Evolutionary conservation across 257 asterid species (phyloP).

Genomic region (Primulina eburnea): DNA sequence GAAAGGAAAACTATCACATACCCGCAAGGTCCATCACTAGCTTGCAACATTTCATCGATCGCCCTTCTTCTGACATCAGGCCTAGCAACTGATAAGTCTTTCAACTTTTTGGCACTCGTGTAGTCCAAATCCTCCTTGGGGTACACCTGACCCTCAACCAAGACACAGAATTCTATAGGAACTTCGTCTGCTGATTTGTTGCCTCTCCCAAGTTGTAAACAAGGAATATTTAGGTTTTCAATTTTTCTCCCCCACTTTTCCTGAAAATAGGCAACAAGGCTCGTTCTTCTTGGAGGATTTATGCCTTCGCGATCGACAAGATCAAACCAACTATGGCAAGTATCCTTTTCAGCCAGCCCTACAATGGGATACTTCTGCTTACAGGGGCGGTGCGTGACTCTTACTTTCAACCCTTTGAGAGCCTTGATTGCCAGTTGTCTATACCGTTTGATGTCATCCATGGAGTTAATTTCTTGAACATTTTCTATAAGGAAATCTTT

Average conservation of each 20-base stretch:
- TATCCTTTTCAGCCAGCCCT: slow-evolving; percentile 2
- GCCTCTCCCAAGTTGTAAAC: slow-evolving; percentile 51
- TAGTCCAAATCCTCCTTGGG: slow-evolving; percentile 52
- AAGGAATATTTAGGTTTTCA: slow-evolving; percentile 43
- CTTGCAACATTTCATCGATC: slow-evolving; percentile 50
- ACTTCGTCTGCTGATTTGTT: slow-evolving; percentile 33
- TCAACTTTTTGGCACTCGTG: slow-evolving; percentile 26
- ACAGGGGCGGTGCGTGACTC: slow-evolving; percentile 34
- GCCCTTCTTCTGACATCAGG: slow-evolving; percentile 42
- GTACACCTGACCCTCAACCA: slow-evolving; percentile 63
- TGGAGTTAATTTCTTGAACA: slow-evolving; percentile 10
- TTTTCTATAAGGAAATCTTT: slow-evolving; percentile 44
- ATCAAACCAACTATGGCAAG: slow-evolving; percentile 23
- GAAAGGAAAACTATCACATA: slow-evolving; percentile 27
- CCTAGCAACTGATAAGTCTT: slow-evolving; percentile 38
- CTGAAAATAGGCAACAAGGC: slow-evolving; percentile 48
- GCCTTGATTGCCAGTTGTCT: background rate
- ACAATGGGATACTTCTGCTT: slow-evolving; percentile 33
- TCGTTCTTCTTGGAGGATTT: background rate
- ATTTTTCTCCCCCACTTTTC: slow-evolving; percentile 48
- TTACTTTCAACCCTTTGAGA: slow-evolving; percentile 32
- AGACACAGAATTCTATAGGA: slow-evolving; percentile 67
- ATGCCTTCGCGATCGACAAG: slow-evolving; percentile 29
- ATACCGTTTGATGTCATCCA: background rate
- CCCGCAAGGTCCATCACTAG: slow-evolving; percentile 77